Evolutionary conservation across 257 asterid species (phyloP).

Genomic region (Plantago elongata): DNA sequence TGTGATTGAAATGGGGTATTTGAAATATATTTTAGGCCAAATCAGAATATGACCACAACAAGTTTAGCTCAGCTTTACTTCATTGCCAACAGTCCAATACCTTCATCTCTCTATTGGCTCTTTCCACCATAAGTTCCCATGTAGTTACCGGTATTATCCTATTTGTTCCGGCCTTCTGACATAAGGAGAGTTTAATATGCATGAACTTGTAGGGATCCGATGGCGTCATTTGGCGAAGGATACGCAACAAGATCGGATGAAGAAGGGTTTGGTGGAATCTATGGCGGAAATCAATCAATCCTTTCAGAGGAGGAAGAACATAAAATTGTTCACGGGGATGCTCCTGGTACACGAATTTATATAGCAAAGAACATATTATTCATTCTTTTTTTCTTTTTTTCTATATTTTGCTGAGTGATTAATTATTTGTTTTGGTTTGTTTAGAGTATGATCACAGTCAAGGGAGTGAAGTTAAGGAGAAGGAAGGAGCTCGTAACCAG

Average conservation of each 20-base stretch:
- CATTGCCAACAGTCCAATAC: too few relatives aligned
- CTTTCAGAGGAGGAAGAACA: conserved; percentile 25
- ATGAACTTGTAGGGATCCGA: neutral
- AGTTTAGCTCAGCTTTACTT: too few relatives aligned
- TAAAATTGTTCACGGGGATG: conserved; percentile 19
- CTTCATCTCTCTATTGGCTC: too few relatives aligned
- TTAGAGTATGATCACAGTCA: conserved; percentile 38
- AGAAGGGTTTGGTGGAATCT: conserved; percentile 72
- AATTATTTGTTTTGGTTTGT: neutral
- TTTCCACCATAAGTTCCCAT: too few relatives aligned
- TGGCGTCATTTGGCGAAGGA: conserved; percentile 53
- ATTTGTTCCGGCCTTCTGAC: too few relatives aligned
- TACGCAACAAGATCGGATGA: conserved; percentile 64
- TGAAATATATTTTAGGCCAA: too few relatives aligned
- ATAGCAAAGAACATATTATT: neutral
- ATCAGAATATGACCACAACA: too few relatives aligned
- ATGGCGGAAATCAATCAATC: conserved; percentile 35
- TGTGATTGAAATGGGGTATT: too few relatives aligned
- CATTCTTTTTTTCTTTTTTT: neutral
- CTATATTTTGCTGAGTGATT: neutral
- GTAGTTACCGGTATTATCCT: too few relatives aligned
- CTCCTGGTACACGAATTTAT: conserved; percentile 4
- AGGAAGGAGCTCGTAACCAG: conserved; percentile 53
- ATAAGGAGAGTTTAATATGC: neutral
- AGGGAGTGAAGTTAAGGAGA: conserved; percentile 69